phyloP scores from a whole-genome alignment of 192 early-diverging fungal species.

The Phlyctochytrium arcticum region DNA sequence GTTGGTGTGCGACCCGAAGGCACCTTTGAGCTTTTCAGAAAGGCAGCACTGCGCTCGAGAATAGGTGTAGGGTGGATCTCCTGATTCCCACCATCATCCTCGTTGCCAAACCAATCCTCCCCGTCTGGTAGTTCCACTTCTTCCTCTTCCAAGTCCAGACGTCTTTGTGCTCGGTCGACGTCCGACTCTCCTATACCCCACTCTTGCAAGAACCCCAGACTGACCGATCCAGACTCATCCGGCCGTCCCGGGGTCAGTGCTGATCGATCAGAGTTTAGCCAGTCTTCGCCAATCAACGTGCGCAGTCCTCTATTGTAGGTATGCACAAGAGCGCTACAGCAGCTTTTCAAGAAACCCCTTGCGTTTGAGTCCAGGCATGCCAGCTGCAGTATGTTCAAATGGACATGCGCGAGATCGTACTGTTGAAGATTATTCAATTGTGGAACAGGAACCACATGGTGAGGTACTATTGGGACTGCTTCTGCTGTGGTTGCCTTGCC shows the following conservation, averaged over 20 bases:
- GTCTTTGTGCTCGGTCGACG: background rate
- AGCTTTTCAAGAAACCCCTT: background rate
- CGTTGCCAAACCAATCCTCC: background rate
- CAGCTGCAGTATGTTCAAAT: constrained; percentile 11
- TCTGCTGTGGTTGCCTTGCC: background rate
- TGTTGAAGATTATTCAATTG: background rate
- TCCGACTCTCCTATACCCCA: background rate
- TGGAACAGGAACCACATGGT: background rate
- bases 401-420: constrained; percentile 3
- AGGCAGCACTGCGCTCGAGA: background rate
- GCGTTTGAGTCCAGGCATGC: background rate
- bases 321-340: background rate
- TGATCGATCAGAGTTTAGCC: too few relatives aligned
- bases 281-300: background rate
- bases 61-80: background rate
- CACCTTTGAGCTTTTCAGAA: background rate
- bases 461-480: background rate
- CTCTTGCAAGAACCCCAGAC: background rate
- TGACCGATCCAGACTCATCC: too few relatives aligned
- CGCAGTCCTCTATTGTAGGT: background rate
- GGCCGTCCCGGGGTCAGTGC: too few relatives aligned
- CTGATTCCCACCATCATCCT: background rate
- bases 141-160: background rate
- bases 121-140: background rate
- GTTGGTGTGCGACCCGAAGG: background rate